These are phyloP conservation scores for Gorgonomyces haynaldii DNA, from an alignment of 192 early-diverging fungal genomes.

Conservation along the genomic window DNA sequence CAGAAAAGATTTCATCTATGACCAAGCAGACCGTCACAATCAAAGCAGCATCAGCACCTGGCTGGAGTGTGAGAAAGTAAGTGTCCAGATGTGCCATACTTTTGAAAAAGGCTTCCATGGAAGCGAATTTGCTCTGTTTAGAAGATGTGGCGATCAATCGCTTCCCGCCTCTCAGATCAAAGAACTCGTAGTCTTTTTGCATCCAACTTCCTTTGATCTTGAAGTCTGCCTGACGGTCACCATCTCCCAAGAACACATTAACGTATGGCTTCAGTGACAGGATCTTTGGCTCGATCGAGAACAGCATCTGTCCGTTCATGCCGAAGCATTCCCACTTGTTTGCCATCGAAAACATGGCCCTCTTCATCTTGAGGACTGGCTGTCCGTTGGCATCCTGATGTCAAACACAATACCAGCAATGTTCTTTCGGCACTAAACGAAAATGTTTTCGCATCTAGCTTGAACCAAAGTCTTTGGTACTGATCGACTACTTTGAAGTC, in stretches of 20 bases:
- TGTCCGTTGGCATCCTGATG: no score
- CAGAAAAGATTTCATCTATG: slow-evolving; percentile 7
- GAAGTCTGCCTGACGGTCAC: slow-evolving; percentile 9
- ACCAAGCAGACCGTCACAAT: slow-evolving; percentile 6
- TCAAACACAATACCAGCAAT: no score
- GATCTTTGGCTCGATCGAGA: slow-evolving; percentile 7
- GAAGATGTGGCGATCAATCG: neutral
- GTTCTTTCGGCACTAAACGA: slow-evolving; percentile 7
- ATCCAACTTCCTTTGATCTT: slow-evolving; percentile 3
- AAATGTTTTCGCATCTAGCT: slow-evolving; percentile 5
- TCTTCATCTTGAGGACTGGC: no score
- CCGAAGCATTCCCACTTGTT: no score
- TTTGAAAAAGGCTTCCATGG: slow-evolving; percentile 7
- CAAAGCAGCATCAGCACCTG: slow-evolving; percentile 9
- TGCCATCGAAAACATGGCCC: no score
- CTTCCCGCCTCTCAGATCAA: slow-evolving; percentile 7
- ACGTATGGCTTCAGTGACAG: slow-evolving; percentile 1
- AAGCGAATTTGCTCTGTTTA: neutral
- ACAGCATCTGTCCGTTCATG: slow-evolving; percentile 3
- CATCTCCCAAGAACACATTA: slow-evolving; percentile 4
- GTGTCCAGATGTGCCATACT: slow-evolving; percentile 2
- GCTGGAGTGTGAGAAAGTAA: slow-evolving; percentile 6
- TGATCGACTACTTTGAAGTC: slow-evolving; percentile 8
- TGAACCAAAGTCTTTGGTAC: slow-evolving; percentile 1
- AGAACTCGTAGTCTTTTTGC: slow-evolving; percentile 1